Conservation (phyloP, 179 eudicot genomes). For the Sideroxylon spinosum region DNA sequence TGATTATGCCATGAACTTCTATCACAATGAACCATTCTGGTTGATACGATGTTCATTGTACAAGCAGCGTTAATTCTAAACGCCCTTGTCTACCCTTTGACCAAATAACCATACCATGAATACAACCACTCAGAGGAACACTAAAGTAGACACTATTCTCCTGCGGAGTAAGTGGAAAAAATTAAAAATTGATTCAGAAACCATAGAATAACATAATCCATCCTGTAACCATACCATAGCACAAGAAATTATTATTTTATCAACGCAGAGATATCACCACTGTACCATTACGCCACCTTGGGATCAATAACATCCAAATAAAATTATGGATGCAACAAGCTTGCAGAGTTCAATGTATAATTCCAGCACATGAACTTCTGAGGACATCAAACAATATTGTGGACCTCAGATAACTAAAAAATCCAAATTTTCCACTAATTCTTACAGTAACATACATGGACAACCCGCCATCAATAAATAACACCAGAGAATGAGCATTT, state of each 20-base stretch:
- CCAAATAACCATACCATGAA: not conserved
- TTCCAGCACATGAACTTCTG: not conserved
- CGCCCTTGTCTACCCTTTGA: not conserved
- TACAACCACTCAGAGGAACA: conserved; percentile 7
- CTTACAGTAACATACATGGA: too few species aligned
- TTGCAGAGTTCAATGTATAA: not conserved
- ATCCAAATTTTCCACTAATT: too few species aligned
- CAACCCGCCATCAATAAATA: too few species aligned
- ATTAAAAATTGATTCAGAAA: not conserved
- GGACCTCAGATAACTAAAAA: too few species aligned
- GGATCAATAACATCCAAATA: not conserved
- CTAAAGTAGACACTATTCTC: not conserved
- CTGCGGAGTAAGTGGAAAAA: not conserved
- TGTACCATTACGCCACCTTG: not conserved
- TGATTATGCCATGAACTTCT: too few species aligned
- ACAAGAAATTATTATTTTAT: not conserved
- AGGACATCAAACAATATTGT: not conserved
- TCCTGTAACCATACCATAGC: not conserved
- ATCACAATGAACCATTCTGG: not conserved
- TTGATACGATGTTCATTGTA: not conserved
- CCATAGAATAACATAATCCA: too few species aligned
- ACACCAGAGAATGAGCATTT: not conserved
- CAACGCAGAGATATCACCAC: not conserved
- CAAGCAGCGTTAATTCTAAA: not conserved
- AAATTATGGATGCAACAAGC: not conserved